Percentiles rank a stretch among this genome's conserved stretches.
phyloP scores from a whole-genome alignment of 2,329 filamentous ascomycete species.

The Pseudonectria foliicola region DNA sequence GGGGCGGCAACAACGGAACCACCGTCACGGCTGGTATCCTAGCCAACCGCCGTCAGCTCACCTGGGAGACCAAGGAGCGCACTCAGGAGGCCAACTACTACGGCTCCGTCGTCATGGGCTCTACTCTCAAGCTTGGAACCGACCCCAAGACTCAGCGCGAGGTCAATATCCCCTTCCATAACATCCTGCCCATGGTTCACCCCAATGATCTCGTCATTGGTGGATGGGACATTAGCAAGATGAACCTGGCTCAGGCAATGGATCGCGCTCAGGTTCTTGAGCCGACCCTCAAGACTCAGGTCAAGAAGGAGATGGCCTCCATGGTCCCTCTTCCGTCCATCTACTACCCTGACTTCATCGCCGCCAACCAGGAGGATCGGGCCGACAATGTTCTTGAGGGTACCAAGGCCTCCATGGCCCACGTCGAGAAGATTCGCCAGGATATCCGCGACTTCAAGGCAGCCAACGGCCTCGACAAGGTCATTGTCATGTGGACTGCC shows the following conservation, averaged over 20 bases:
- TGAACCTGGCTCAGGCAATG: conserved; percentile 89
- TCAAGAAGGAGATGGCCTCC: conserved; percentile 85
- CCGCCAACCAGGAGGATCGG: conserved; percentile 93
- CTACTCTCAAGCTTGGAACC: conserved; percentile 91
- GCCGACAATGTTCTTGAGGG: conserved; percentile 86
- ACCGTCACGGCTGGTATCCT: conserved; percentile 96
- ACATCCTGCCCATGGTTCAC: conserved; percentile 92
- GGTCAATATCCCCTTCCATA: conserved; percentile 92
- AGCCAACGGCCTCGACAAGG: conserved; percentile 78
- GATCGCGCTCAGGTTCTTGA: conserved; percentile 92
- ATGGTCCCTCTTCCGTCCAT: conserved; percentile 89
- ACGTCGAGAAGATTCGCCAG: conserved; percentile 87
- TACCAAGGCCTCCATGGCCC: conserved; percentile 73
- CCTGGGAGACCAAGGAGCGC: conserved; percentile 93
- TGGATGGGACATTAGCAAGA: conserved; percentile 92
- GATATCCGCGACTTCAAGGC: conserved; percentile 95
- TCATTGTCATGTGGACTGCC: conserved; percentile 96
- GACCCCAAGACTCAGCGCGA: conserved; percentile 79
- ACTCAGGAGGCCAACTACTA: conserved; percentile 89
- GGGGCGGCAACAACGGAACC: conserved; percentile 96
- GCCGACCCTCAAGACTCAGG: conserved; percentile 81
- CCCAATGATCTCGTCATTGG: conserved; percentile 93
- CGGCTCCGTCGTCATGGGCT: conserved; percentile 93
- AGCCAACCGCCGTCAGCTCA: conserved; percentile 79
- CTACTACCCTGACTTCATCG: conserved; percentile 99